A percentile compares a stretch with the other conserved stretches of the same genome.
These are phyloP conservation scores for Entoloma clypeatum DNA, from an alignment of 1,284 basidiomycete species.

Conservation along the genomic window DNA sequence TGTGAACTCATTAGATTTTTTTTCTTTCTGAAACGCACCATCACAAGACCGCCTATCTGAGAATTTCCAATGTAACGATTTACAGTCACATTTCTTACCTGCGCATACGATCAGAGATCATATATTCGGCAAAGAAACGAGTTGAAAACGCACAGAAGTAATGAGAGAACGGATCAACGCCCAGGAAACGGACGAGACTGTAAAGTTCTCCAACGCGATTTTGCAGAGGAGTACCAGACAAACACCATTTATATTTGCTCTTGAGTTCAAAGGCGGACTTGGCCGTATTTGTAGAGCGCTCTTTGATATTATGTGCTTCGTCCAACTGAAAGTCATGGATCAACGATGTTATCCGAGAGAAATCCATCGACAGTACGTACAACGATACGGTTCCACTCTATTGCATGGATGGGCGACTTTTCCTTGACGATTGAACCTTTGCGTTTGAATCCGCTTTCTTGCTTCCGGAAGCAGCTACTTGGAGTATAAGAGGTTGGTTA, in stretches of 20 bases:
- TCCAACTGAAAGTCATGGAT: constrained; percentile 59
- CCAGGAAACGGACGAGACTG: constrained; percentile 90
- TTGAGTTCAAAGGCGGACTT: constrained; percentile 92
- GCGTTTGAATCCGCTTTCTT: constrained; percentile 88
- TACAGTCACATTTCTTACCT: constrained; percentile 84
- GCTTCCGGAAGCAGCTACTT: constrained; percentile 83
- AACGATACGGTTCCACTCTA: constrained; percentile 84
- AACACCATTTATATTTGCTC: constrained; percentile 87
- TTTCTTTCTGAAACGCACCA: constrained; percentile 40
- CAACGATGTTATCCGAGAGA: not conserved
- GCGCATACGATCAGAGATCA: constrained; percentile 2
- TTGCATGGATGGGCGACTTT: constrained; percentile 79
- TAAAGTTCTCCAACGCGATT: constrained; percentile 98
- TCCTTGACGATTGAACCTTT: constrained; percentile 87
- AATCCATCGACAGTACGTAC: constrained; percentile 40
- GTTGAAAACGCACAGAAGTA: constrained; percentile 79
- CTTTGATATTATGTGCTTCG: constrained; percentile 98
- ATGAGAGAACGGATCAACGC: constrained; percentile 86
- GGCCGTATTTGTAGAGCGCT: constrained; percentile 92
- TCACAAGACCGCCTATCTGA: constrained; percentile 82
- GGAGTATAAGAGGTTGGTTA: not conserved
- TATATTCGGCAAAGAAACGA: not conserved
- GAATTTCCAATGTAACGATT: constrained; percentile 90
- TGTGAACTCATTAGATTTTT: not conserved
- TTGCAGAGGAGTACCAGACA: constrained; percentile 97